Evolutionary conservation across 2,329 filamentous ascomycete genomes (phyloP), one percentile per base, ranked within the genome.

Genomic region (Botryotinia convoluta): DNA sequence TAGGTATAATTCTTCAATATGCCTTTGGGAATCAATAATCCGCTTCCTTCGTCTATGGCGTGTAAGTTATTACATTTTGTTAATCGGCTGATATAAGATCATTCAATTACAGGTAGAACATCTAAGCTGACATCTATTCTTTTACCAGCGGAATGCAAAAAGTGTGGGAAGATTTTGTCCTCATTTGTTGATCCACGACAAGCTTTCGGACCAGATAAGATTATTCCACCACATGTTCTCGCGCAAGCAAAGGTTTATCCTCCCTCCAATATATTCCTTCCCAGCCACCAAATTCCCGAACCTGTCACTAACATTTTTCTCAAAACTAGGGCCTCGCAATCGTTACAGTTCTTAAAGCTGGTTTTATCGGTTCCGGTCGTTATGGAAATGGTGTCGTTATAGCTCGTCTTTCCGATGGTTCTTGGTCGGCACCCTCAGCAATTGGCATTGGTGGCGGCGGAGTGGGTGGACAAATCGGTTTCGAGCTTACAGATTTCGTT

Each of bases 101-200:
- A 22, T 57, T 59, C 54, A 18, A 60, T 14, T 37, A 26, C 63
- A 22, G 45, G 29, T 20, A 57, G 45, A 57, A 59, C 39, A 69
- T 12, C 48, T 2, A 57, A 69, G 39, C 77, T 77, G 73, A 35
- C 72, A 73, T 64, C 32, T 48, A 45, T 29, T 42, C 51, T 44
- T 29, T 48, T 22, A 69, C 44, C 83, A 98, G 95, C 94, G 86
- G 96, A 99, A 86, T 98, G 96, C 85, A 96, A 92, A 83, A 99
- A 99, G 85, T 96, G 94, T 82, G 93, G 93, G 81, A 97, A 97
- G 87, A 98, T 98, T 80, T 89, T 99, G 78, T 89, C 93, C 63
- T 97, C 95, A 20, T 99, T 99, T 82, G 89, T 98, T 82, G 96
- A 98, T 82, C 96, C 96, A 32, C 89, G 91, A 81, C 95, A 98